Conservation (phyloP, 208 protist species). For the Strigomonas culicis region DNA sequence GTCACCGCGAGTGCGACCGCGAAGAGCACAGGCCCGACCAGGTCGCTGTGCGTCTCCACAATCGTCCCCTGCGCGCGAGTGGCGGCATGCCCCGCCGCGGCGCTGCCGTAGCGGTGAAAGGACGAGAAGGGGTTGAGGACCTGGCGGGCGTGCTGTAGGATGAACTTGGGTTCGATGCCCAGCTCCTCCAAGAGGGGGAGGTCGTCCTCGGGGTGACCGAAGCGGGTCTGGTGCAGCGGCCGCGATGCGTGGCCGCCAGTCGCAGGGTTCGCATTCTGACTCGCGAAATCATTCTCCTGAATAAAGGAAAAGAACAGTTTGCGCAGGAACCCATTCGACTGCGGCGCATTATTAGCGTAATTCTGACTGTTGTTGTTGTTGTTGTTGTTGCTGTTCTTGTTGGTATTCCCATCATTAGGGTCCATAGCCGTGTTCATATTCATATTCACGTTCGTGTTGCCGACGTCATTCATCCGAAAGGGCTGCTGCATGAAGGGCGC, state of each 20-base stretch:
- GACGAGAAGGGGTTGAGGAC: constrained; percentile 82
- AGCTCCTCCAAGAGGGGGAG: constrained; percentile 81
- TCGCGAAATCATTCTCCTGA: too few species aligned
- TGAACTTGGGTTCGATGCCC: constrained; percentile 56
- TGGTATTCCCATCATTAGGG: not conserved
- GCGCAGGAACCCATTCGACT: too few species aligned
- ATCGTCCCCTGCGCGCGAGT: not conserved
- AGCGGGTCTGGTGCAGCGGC: constrained; percentile 67
- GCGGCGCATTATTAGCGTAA: too few species aligned
- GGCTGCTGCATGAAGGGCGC: constrained; percentile 16
- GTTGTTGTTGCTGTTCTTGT: not conserved
- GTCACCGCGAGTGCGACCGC: constrained; percentile 62
- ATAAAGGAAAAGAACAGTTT: too few species aligned
- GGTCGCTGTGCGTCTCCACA: constrained; percentile 51
- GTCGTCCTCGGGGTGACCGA: constrained; percentile 80
- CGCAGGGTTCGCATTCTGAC: too few species aligned
- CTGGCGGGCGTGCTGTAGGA: constrained; percentile 44
- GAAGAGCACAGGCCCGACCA: constrained; percentile 74
- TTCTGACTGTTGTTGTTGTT: constrained; percentile 6
- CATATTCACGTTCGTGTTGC: too few species aligned
- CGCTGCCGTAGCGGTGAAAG: too few species aligned
- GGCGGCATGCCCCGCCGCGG: too few species aligned
- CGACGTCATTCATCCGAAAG: too few species aligned
- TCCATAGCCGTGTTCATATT: constrained; percentile 8
- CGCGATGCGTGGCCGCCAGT: too few species aligned